These are phyloP conservation scores for Euphorbia neoarborescens DNA, from an alignment of 441 rosid genomes.

Conservation along the genomic window DNA sequence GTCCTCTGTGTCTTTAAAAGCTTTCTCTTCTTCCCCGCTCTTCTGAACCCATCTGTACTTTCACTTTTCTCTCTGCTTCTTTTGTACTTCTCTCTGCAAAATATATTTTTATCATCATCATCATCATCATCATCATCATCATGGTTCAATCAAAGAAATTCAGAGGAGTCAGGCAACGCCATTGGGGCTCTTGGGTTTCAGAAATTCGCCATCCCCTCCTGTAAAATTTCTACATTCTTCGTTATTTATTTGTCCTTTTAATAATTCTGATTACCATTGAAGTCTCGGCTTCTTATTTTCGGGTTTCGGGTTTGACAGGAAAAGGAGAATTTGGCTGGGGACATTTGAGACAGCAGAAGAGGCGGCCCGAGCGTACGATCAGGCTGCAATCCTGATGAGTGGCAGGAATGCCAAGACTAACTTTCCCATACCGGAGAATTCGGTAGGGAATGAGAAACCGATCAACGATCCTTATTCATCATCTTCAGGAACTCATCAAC, in stretches of 20 bases:
- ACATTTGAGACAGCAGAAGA: conserved; percentile 77
- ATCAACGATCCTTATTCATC: neutral
- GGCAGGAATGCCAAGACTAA: conserved; percentile 74
- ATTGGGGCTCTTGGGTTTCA: conserved; percentile 60
- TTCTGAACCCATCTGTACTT: conserved; percentile 17
- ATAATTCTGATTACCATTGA: too few relatives aligned
- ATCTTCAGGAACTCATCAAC: neutral
- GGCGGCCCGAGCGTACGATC: conserved; percentile 68
- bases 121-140: neutral
- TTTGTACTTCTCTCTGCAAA: neutral
- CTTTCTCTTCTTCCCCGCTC: neutral
- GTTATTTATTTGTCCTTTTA: too few relatives aligned
- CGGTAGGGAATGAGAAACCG: conserved; percentile 21
- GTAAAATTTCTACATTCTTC: conserved; percentile 18
- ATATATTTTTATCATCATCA: neutral
- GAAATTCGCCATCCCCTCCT: conserved; percentile 51
- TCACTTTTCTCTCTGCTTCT: neutral
- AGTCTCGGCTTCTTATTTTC: too few relatives aligned
- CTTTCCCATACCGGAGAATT: conserved; percentile 39
- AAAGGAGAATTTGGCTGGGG: conserved; percentile 79
- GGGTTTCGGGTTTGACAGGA: conserved; percentile 28
- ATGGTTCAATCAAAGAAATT: conserved; percentile 38
- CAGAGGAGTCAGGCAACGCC: conserved; percentile 54
- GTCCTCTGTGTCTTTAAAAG: neutral
- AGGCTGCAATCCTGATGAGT: conserved; percentile 65